Conservation (phyloP, 1,139 yeast genomes). For the Spencermartinsiella ligniputridi region DNA sequence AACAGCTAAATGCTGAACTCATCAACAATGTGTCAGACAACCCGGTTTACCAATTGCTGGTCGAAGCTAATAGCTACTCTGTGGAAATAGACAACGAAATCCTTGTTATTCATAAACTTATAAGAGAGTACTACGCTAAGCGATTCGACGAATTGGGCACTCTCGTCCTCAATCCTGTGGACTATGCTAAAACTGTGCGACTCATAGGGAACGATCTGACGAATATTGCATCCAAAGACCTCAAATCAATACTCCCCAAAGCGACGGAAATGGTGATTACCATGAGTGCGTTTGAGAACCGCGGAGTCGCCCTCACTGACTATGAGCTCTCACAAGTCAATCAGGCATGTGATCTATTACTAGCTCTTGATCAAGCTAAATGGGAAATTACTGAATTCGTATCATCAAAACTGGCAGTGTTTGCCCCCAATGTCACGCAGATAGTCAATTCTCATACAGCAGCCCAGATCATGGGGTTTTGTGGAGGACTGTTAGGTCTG, state of each 20-base stretch:
- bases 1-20: conserved; percentile 28
- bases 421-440: conserved; percentile 79
- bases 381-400: conserved; percentile 49
- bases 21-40: conserved; percentile 32
- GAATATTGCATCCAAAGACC: conserved; percentile 25
- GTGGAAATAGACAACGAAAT: conserved; percentile 57
- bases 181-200: conserved; percentile 54
- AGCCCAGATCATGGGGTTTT: conserved; percentile 64
- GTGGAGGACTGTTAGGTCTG: conserved; percentile 69
- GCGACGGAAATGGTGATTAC: conserved; percentile 70
- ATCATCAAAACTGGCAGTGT: conserved; percentile 48
- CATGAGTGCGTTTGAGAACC: conserved; percentile 61
- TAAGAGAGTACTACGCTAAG: conserved; percentile 50
- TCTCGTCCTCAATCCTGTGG: conserved; percentile 58
- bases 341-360: conserved; percentile 46
- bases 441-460: conserved; percentile 71
- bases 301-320: conserved; percentile 33
- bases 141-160: conserved; percentile 71
- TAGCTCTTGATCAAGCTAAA: conserved; percentile 45
- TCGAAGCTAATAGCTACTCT: conserved; percentile 53
- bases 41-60: conserved; percentile 48
- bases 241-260: conserved; percentile 44
- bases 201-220: conserved; percentile 50
- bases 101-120: conserved; percentile 44
- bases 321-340: conserved; percentile 40